Percentiles rank a stretch among this genome's conserved stretches.
Conservation (phyloP, 305 asterid species). For the Fraxinus albicans region DNA sequence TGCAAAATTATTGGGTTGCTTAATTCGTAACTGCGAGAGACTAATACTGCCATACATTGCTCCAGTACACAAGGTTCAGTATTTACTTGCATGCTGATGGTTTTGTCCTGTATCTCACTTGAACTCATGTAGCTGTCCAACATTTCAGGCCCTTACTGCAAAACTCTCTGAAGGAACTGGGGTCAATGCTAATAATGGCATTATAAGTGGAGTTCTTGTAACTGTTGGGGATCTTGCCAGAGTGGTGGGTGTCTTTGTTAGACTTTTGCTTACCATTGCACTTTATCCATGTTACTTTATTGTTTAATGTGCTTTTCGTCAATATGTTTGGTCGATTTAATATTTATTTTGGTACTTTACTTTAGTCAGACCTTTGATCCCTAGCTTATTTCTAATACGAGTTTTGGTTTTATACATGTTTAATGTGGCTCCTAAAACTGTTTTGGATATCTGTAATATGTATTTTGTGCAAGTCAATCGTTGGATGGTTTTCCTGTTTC, state of each 20-base stretch:
- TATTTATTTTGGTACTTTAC: conserved; percentile 8
- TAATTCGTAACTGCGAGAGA: conserved; percentile 95
- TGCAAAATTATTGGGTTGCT: conserved; percentile 95
- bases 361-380: not conserved
- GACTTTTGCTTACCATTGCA: not conserved
- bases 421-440: not conserved
- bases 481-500: not conserved
- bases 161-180: conserved; percentile 92
- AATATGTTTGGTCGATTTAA: not conserved
- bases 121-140: conserved; percentile 11
- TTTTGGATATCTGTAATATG: not conserved
- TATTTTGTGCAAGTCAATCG: not conserved
- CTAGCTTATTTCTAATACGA: not conserved
- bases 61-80: conserved; percentile 91
- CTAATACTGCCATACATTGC: conserved; percentile 90
- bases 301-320: conserved; percentile 13
- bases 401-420: not conserved
- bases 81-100: conserved; percentile 13
- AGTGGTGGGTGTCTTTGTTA: conserved; percentile 70
- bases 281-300: conserved; percentile 10
- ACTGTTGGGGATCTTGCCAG: conserved; percentile 99
- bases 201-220: conserved; percentile 91
- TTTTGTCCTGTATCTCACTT: conserved; percentile 17
- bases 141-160: conserved; percentile 83
- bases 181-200: conserved; percentile 86